Evolutionary conservation across 345 rosid species (phyloP).

Genomic region (Populus simonii): DNA sequence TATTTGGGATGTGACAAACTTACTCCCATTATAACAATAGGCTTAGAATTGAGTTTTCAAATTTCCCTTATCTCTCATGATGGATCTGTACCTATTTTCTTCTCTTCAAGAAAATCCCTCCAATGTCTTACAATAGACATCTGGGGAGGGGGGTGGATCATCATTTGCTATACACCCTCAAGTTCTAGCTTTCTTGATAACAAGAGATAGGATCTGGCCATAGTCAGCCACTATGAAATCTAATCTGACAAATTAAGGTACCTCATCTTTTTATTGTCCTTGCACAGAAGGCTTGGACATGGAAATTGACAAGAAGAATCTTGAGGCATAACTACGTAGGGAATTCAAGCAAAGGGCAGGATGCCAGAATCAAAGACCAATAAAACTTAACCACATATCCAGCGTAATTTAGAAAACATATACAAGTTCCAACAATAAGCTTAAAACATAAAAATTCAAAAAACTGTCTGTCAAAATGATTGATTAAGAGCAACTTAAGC

Average conservation of each 20-base stretch:
- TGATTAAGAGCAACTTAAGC: not conserved
- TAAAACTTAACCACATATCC: not conserved
- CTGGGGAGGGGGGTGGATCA: not conserved
- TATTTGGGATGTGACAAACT: not conserved
- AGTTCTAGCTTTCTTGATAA: not conserved
- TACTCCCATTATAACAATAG: not conserved
- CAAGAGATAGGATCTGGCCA: not conserved
- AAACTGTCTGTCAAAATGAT: not conserved
- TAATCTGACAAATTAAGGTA: not conserved
- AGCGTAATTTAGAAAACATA: not conserved
- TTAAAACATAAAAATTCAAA: not conserved
- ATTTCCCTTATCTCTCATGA: not conserved
- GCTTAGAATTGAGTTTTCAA: not conserved
- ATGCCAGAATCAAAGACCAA: not conserved
- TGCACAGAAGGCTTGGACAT: not conserved
- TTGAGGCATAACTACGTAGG: not conserved
- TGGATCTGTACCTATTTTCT: not conserved
- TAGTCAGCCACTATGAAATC: not conserved
- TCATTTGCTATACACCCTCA: not conserved
- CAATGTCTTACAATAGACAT: not conserved
- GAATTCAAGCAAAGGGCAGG: not conserved
- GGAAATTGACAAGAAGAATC: slow-evolving; percentile 9
- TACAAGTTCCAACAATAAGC: not conserved
- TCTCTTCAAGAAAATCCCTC: not conserved
- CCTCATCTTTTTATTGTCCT: not conserved